Conservation (phyloP, 345 rosid species). For the Sonneratia alba region DNA sequence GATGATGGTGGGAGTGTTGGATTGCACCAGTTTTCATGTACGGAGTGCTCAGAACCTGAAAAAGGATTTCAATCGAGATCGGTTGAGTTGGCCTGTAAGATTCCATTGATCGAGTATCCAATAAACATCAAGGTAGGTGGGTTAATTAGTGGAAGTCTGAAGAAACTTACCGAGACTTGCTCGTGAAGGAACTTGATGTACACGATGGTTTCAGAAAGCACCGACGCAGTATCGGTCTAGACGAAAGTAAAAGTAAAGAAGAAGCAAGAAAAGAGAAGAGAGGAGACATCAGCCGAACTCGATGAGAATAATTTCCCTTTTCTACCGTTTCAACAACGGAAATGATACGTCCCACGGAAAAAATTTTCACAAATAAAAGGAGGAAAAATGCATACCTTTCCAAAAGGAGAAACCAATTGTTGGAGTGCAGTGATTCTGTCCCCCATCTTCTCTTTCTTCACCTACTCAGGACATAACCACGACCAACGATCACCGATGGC, state of each 20-base stretch:
- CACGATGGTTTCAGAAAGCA: slow-evolving; percentile 95
- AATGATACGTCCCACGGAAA: slow-evolving; percentile 6
- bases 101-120: neutral
- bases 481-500: neutral
- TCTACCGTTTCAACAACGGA: neutral
- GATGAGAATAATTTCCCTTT: slow-evolving; percentile 1
- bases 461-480: slow-evolving; percentile 31
- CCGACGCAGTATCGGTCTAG: slow-evolving; percentile 99
- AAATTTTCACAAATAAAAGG: neutral
- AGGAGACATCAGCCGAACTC: neutral
- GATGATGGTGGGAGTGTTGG: slow-evolving; percentile 51
- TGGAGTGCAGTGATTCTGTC: slow-evolving; percentile 99
- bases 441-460: slow-evolving; percentile 99
- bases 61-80: neutral
- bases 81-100: neutral
- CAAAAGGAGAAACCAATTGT: slow-evolving; percentile 99
- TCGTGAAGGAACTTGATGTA: slow-evolving; percentile 96
- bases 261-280: neutral
- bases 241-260: neutral
- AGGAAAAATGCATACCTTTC: slow-evolving; percentile 55
- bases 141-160: neutral
- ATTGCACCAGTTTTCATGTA: slow-evolving; percentile 88
- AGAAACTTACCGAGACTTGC: slow-evolving; percentile 68
- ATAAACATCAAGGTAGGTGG: too few species aligned
- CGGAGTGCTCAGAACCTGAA: slow-evolving; percentile 74